A percentile compares a stretch with the other conserved stretches of the same genome.
phyloP scores from a whole-genome alignment of 768 basidiomycete genomes.

The Leccinum rimulosum region DNA sequence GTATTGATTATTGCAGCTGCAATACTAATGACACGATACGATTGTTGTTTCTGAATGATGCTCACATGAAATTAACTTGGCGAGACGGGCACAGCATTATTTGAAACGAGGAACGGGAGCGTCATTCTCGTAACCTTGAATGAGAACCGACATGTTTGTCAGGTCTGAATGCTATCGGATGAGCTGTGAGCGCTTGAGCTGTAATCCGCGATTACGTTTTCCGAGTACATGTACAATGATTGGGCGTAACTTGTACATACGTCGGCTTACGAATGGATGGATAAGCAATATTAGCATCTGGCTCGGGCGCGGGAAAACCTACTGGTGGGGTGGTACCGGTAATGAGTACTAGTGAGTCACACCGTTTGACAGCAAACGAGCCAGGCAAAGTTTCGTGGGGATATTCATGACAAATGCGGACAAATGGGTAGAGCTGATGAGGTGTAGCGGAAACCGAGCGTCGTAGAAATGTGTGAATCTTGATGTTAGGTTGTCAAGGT shows the following conservation, averaged over 20 bases:
- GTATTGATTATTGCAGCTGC: background rate
- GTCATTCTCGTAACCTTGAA: constrained; percentile 4
- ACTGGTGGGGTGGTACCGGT: background rate
- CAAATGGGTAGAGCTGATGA: background rate
- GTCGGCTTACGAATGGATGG: background rate
- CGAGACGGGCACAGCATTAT: background rate
- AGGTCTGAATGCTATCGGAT: constrained; percentile 15
- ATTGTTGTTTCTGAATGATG: background rate
- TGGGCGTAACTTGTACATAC: background rate
- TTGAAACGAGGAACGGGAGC: background rate
- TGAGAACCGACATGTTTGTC: constrained; percentile 11
- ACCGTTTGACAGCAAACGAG: background rate
- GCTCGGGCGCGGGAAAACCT: background rate
- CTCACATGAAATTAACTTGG: background rate
- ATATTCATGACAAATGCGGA: background rate
- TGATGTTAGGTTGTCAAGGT: constrained; percentile 13
- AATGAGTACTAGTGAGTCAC: background rate
- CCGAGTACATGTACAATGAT: background rate
- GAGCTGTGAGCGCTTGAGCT: background rate
- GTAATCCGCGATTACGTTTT: background rate
- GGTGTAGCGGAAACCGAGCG: constrained; percentile 10
- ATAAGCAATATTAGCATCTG: background rate
- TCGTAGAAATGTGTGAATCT: constrained; percentile 16
- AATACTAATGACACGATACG: background rate
- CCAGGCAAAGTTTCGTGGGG: background rate